A percentile compares a stretch with the other conserved stretches of the same genome.
Conservation (phyloP, 1,139 yeast species). For the Debaryomyces fabryi region DNA sequence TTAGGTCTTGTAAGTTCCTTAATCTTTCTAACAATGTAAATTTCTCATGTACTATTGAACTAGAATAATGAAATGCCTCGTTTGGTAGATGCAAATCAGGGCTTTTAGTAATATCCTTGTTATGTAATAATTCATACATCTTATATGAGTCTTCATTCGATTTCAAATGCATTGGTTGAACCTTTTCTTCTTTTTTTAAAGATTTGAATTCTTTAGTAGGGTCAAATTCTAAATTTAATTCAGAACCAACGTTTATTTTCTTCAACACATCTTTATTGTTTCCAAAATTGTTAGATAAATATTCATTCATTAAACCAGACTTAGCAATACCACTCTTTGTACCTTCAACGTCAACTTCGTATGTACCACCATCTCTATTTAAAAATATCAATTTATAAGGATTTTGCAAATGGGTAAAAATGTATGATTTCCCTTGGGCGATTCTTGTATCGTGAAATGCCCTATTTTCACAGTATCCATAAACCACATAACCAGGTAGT, state of each 20-base stretch:
- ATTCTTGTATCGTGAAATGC: constrained; percentile 26
- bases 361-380: constrained; percentile 28
- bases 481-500: constrained; percentile 26
- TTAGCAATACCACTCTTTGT: constrained; percentile 21
- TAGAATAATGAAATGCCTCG: constrained; percentile 24
- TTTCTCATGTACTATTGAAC: constrained; percentile 18
- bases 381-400: constrained; percentile 29
- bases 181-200: constrained; percentile 12
- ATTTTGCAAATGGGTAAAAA: constrained; percentile 27
- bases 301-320: constrained; percentile 23
- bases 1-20: constrained; percentile 11
- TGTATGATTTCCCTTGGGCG: constrained; percentile 29
- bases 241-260: constrained; percentile 5
- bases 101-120: constrained; percentile 11
- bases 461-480: constrained; percentile 19
- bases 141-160: constrained; percentile 19
- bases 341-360: constrained; percentile 25
- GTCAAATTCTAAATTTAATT: constrained; percentile 16
- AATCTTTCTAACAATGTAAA: constrained; percentile 20
- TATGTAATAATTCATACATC: constrained; percentile 22
- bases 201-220: constrained; percentile 22
- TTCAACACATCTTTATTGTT: constrained; percentile 7
- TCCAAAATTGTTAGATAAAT: constrained; percentile 12
- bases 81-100: constrained; percentile 14
- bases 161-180: constrained; percentile 14